Conservation (phyloP, 2,329 filamentous ascomycete species). For the Calonectria crousiana region DNA sequence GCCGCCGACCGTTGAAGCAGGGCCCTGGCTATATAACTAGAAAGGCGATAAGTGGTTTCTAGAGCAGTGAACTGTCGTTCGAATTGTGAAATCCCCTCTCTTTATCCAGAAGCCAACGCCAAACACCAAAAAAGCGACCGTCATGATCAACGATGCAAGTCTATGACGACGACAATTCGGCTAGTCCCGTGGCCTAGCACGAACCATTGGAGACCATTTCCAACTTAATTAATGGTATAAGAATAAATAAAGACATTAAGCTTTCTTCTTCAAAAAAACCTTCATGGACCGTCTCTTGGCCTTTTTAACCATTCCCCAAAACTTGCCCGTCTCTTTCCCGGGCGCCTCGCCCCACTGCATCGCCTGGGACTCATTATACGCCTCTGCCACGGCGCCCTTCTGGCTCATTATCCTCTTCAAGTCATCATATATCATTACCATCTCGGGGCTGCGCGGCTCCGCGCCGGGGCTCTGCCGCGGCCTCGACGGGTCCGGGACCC, state of each 20-base stretch:
- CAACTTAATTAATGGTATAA: neutral
- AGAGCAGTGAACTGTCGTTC: too few species aligned
- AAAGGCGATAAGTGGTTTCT: too few species aligned
- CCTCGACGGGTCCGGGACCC: neutral
- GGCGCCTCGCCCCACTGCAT: neutral
- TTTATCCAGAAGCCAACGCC: too few species aligned
- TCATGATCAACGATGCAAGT: neutral
- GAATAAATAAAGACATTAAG: neutral
- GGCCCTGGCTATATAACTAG: too few species aligned
- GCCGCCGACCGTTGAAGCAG: neutral
- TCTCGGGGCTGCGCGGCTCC: neutral
- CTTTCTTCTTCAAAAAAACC: neutral
- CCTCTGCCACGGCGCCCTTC: neutral
- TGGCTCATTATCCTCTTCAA: slow-evolving; percentile 1
- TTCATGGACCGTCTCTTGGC: neutral
- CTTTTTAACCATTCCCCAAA: neutral
- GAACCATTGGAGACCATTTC: neutral
- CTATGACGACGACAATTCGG: neutral
- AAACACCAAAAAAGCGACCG: neutral
- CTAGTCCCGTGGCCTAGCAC: neutral
- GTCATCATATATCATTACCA: neutral
- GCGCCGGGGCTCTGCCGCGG: neutral
- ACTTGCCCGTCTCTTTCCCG: neutral
- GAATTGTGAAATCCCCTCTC: too few species aligned
- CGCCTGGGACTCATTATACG: neutral